phyloP scores from a whole-genome alignment of 208 protist genomes.

The Tritrichomonas musculus region DNA sequence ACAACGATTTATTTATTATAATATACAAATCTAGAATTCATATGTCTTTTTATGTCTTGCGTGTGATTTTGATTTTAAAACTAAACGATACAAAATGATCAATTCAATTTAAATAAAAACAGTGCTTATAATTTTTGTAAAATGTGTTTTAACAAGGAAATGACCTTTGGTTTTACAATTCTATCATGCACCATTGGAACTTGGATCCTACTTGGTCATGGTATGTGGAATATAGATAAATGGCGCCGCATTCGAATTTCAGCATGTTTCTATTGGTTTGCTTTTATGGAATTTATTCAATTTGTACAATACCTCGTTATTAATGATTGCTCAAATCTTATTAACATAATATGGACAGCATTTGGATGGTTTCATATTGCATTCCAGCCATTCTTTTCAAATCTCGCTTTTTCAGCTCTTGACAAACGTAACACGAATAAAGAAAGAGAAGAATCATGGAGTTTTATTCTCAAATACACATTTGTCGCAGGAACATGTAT shows the following conservation, averaged over 20 bases:
- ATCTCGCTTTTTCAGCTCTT: not conserved
- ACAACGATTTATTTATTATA: too few species aligned
- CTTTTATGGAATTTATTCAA: not conserved
- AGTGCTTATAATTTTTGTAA: too few species aligned
- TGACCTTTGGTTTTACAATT: not conserved
- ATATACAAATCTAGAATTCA: too few species aligned
- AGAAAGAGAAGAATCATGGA: not conserved
- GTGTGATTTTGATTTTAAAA: too few species aligned
- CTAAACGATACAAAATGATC: too few species aligned
- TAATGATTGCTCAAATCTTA: not conserved
- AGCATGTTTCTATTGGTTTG: not conserved
- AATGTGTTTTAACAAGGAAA: conserved; percentile 28
- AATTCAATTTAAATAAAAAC: too few species aligned
- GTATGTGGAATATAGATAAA: not conserved
- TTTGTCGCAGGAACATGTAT: not conserved
- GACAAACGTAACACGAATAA: not conserved
- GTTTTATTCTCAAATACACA: not conserved
- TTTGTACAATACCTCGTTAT: not conserved
- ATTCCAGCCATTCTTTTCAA: not conserved
- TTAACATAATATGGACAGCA: not conserved
- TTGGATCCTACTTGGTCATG: not conserved
- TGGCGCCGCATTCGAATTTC: not conserved
- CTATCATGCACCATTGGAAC: not conserved
- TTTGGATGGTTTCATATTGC: not conserved
- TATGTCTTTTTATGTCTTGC: too few species aligned